These are phyloP conservation scores for Exophiala spinifera DNA, from an alignment of 2,329 filamentous ascomycete genomes.

Conservation along the genomic window DNA sequence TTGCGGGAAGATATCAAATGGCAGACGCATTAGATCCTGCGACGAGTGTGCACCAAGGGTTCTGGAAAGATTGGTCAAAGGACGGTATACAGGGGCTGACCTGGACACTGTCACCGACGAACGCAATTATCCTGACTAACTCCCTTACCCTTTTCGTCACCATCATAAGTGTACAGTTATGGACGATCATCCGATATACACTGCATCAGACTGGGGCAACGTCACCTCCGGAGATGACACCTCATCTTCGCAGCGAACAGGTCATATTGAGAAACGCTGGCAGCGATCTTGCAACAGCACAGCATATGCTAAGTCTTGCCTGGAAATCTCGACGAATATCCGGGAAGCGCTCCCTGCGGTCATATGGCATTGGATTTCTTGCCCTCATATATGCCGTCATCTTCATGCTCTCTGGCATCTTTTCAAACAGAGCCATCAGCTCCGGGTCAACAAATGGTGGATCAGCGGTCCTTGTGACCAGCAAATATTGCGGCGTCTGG, in stretches of 20 bases:
- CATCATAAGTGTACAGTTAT: slow-evolving; percentile 18
- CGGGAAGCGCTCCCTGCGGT: slow-evolving; percentile 9
- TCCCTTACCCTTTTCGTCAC: slow-evolving; percentile 23
- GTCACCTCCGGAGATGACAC: slow-evolving; percentile 5
- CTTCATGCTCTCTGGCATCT: slow-evolving; percentile 13
- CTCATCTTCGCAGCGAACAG: slow-evolving; percentile 22
- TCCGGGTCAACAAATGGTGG: slow-evolving; percentile 8
- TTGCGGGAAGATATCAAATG: slow-evolving; percentile 1
- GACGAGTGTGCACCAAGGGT: slow-evolving; percentile 11
- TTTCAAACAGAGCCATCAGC: slow-evolving; percentile 21
- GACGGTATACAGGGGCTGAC: slow-evolving; percentile 22
- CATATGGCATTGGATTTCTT: slow-evolving; percentile 12
- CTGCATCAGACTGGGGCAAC: slow-evolving; percentile 15
- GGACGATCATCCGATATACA: slow-evolving; percentile 19
- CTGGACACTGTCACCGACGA: slow-evolving; percentile 17
- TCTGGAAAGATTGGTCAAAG: slow-evolving; percentile 24
- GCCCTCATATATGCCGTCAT: slow-evolving; percentile 17
- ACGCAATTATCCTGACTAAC: slow-evolving; percentile 22
- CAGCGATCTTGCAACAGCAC: slow-evolving; percentile 11
- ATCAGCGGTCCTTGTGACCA: slow-evolving; percentile 14
- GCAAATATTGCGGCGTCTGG: slow-evolving; percentile 20
- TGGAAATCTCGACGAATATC: slow-evolving; percentile 14
- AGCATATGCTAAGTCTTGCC: slow-evolving; percentile 15
- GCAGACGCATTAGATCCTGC: slow-evolving; percentile 7
- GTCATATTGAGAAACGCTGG: slow-evolving; percentile 24